Evolutionary conservation across 805 yeast species (phyloP), one percentile per base, ranked within the genome.

Genomic region (Kodamaea fukazawae): DNA sequence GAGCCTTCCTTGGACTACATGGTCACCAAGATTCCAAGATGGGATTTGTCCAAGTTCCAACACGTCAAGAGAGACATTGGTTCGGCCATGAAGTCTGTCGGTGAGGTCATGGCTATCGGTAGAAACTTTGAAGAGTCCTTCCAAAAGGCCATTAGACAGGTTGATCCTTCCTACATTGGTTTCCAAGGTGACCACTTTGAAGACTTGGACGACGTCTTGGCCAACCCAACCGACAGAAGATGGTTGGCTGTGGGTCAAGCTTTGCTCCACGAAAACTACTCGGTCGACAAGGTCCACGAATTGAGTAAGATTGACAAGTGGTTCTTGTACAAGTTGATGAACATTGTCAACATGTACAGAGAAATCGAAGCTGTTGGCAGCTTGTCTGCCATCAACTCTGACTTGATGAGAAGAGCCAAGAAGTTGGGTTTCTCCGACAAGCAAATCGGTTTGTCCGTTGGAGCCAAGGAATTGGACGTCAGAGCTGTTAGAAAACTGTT

Each of bases 241-340:
- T 83, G 96, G 91, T 76, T 93, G 56, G 99, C 99, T 37, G 96
- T 91, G 44, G 98, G 97, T 42, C 96, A 93, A 70, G 99, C 99
- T 44, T 73, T 91, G 58, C 68, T 91, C 40, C 93, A 90, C 62
- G 96, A 89, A 70, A 79, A 81, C 63, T 91, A 91, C 67, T 63
- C 96, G 8, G 96, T 93, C 45, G 98, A 93, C 42, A 77, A 73
- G 60, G 96, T 93, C 39, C 96, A 91, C 61, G 95, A 90, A 29
- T 75, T 91, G 49, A 78, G 95, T 46, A 89, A 86, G 65, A 91
- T 91, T 63, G 99, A 91, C 68, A 84, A 83, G 57, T 91, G 99
- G 99, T 91, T 91, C 73, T 73, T 91, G 55, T 70, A 85, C 78
- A 93, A 91, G 69, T 79, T 93, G 61, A 81, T 79, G 85, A 93